Evolutionary conservation across 371 early-diverging fungal genomes (phyloP), one percentile per base, ranked within the genome.

Genomic region (Globomyces sp.): DNA sequence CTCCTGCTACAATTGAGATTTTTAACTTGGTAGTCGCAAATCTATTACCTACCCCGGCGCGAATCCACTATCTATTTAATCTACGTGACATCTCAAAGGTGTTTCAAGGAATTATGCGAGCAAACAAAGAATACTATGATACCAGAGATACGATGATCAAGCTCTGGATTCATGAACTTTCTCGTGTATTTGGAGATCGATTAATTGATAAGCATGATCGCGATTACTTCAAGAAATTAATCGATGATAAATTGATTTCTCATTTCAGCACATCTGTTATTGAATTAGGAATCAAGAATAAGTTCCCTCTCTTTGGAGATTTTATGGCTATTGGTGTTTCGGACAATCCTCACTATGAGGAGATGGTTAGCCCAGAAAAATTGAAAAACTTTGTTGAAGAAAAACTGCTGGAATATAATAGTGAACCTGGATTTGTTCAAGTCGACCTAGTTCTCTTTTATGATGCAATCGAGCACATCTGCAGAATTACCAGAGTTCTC

Each of bases 391-490:
- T 79, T 43, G 73, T 84, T 60, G 77, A 79, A 52, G 76, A 77
- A 9, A 80, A 79, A 55, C 70, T 81, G n/a, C 34, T 58, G 5
- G 83, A 83, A 37, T 81, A 83, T 67, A 83, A 84, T 70, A 24
- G 46, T 42, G 82, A 84, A 68, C 80, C 85, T 1, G 85, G 84
- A 3, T 79, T 76, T 52, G 63, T 84, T 5, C 81, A 77, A 57
- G 75, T 81, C 10, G 80, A 83, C 55, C 63, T 85, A 4, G 83
- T 85, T 5, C 71, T 85, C 40, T 84, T 84, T 65, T 37, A 71
- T 2, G 84, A 84, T 63, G 85, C 85, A 10, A 78, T 85, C 11
- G 80, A 84, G 57, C 85, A 85, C 67, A 80, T 85, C 50, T 79
- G 78, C 68, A 63, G 84, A 13, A 76, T 85, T 37, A 72, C 79